Evolutionary conservation across 192 early-diverging fungal genomes (phyloP).

Genomic region (Thoreauomyces humboldtii): DNA sequence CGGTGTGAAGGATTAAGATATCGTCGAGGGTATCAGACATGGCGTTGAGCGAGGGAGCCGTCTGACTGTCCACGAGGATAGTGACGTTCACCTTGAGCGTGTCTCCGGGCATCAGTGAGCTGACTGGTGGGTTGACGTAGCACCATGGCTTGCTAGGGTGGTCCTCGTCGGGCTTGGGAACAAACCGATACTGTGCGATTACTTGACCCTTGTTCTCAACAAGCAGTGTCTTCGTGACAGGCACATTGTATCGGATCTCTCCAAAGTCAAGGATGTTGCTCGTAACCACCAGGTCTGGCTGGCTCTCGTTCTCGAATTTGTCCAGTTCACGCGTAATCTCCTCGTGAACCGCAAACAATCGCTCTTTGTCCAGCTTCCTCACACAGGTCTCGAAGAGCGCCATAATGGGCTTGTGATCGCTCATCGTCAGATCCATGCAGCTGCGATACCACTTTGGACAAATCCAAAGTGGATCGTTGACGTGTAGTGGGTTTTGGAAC

Average conservation of each 20-base stretch:
- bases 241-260: constrained; percentile 51
- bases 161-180: constrained; percentile 63
- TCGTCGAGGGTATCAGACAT: constrained; percentile 63
- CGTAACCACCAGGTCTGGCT: constrained; percentile 63
- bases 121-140: constrained; percentile 58
- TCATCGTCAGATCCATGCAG: constrained; percentile 62
- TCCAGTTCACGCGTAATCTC: constrained; percentile 75
- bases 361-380: constrained; percentile 55
- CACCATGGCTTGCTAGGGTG: constrained; percentile 71
- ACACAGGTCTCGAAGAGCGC: constrained; percentile 65
- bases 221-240: constrained; percentile 49
- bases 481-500: constrained; percentile 57
- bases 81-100: constrained; percentile 56
- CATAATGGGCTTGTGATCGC: constrained; percentile 93
- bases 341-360: constrained; percentile 53
- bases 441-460: constrained; percentile 52
- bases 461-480: constrained; percentile 39
- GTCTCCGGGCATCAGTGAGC: constrained; percentile 75
- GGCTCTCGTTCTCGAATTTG: constrained; percentile 75
- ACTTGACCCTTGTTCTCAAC: constrained; percentile 73
- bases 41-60: constrained; percentile 54
- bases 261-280: constrained; percentile 71
- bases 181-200: constrained; percentile 70
- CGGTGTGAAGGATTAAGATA: constrained; percentile 77
- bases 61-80: constrained; percentile 50